Percentiles rank a stretch among this genome's conserved stretches.
Evolutionary conservation across 179 eudicot genomes (phyloP).

Genomic region (Nepenthes alata): DNA sequence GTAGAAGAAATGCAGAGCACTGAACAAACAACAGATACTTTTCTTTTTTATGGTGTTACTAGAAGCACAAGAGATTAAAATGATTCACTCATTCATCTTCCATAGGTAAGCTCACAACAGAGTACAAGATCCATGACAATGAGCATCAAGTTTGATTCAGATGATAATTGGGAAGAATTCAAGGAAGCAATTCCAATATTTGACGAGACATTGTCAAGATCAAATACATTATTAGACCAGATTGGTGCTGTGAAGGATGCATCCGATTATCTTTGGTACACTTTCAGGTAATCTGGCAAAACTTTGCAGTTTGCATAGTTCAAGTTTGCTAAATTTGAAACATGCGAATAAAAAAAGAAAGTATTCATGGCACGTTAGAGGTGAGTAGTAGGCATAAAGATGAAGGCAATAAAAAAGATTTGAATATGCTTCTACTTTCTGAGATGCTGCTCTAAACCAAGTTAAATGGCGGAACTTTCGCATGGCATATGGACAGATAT

Average conservation of each 20-base stretch:
- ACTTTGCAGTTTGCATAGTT: background rate
- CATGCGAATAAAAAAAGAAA: no score
- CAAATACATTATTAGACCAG: constrained; percentile 65
- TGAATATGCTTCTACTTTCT: no score
- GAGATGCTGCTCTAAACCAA: no score
- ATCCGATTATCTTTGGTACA: constrained; percentile 93
- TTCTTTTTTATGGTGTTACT: no score
- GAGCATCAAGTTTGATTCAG: constrained; percentile 47
- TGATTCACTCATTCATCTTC: background rate
- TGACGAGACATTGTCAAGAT: constrained; percentile 63
- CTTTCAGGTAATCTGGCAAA: constrained; percentile 49
- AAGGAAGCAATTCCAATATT: constrained; percentile 49
- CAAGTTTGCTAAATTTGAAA: no score
- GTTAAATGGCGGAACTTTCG: no score
- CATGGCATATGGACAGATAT: no score
- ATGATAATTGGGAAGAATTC: constrained; percentile 59
- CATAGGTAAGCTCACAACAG: background rate
- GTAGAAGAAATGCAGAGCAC: background rate
- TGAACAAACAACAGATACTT: no score
- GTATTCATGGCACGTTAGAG: no score
- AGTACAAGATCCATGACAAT: background rate
- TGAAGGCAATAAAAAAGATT: no score
- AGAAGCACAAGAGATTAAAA: background rate
- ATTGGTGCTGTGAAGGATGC: constrained; percentile 85
- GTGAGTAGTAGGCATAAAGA: no score